Evolutionary conservation across 2,329 filamentous ascomycete genomes (phyloP).

Genomic region (Harringtonia aguacate): DNA sequence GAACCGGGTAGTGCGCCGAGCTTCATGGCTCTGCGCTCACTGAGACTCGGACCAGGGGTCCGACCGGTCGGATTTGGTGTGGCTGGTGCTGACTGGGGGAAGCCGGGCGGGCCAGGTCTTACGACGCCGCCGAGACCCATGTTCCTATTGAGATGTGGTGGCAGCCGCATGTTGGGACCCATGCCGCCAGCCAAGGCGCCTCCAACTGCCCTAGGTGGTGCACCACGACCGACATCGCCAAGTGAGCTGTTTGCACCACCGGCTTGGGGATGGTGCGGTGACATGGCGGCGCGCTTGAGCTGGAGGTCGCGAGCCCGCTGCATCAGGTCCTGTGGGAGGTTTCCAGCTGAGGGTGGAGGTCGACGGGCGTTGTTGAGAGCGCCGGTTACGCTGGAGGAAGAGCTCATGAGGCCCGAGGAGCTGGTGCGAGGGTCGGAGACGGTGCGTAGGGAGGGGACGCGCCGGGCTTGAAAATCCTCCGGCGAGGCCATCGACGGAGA

Average conservation of each 20-base stretch:
- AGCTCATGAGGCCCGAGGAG: conserved; percentile 48
- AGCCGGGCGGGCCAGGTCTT: conserved; percentile 35
- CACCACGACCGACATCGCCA: conserved; percentile 15
- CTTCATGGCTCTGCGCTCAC: conserved; percentile 56
- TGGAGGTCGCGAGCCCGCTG: conserved; percentile 26
- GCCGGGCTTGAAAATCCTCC: conserved; percentile 20
- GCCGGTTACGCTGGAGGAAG: conserved; percentile 77
- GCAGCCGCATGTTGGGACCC: conserved; percentile 29
- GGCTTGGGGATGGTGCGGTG: conserved; percentile 15
- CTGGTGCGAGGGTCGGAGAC: conserved; percentile 44
- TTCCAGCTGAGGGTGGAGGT: conserved; percentile 30
- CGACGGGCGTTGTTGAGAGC: conserved; percentile 57
- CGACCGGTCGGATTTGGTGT: conserved; percentile 23
- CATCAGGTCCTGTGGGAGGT: conserved; percentile 28
- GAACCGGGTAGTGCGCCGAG: conserved; percentile 30
- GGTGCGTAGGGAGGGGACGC: conserved; percentile 49
- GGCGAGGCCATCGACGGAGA: not conserved
- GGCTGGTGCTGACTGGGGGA: conserved; percentile 42
- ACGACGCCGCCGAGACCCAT: conserved; percentile 9
- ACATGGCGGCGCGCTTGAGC: conserved; percentile 22
- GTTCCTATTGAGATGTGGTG: conserved; percentile 24
- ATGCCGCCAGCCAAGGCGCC: conserved; percentile 26
- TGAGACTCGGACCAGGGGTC: conserved; percentile 43
- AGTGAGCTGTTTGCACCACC: conserved; percentile 18
- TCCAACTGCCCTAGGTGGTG: not conserved